Evolutionary conservation across 1,284 basidiomycete species (phyloP), one percentile per base, ranked within the genome.

Genomic region (Apiotrichum laibachii): DNA sequence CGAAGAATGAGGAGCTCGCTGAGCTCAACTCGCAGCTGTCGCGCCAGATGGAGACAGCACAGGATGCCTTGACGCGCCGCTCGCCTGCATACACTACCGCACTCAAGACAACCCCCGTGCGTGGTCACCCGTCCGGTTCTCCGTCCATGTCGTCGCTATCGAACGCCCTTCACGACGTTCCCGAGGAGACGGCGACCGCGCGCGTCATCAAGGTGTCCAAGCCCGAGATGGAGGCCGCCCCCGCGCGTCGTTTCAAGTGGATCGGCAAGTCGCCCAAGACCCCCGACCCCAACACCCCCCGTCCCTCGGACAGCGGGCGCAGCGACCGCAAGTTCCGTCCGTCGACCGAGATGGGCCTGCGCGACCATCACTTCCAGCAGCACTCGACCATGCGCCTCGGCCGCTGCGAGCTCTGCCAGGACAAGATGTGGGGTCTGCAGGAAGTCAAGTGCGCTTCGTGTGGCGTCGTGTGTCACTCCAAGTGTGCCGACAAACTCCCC

Each of bases 391-490:
- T 99, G 61, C 85, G 93, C 37, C 90, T 96, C 57, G 88, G 90
- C 18, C 83, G 91, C 48, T 99, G 95, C 74, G 93, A 98, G 71
- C 88, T 95, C 58, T 99, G 95, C 74, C 88, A 88, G 43, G 96
- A 98, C 72, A 99, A 97, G 81, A 88, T 99, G 87, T 99, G 94
- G 93, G 95, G 95, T 7, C 87, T 94, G 42, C 91, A 93, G 55
- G 83, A 84, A 75, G 83, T 92, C 59, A 87, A 90, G 37, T 99
- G 95, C 74, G 84, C 86, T 61, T 82, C 71, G 1, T 82, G 81
- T 62, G 80, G 80, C 0, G 72, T 77, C 9, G 76, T 80, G 39
- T 80, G 80, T 42, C 81, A 82, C 60, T 67, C 76, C 21, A 81
- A 80, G 52, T 81, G 80, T 57, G 70, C 76, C 1, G 74, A 77